phyloP scores from a whole-genome alignment of 495 filamentous ascomycete genomes.

The Penicillium daleae region DNA sequence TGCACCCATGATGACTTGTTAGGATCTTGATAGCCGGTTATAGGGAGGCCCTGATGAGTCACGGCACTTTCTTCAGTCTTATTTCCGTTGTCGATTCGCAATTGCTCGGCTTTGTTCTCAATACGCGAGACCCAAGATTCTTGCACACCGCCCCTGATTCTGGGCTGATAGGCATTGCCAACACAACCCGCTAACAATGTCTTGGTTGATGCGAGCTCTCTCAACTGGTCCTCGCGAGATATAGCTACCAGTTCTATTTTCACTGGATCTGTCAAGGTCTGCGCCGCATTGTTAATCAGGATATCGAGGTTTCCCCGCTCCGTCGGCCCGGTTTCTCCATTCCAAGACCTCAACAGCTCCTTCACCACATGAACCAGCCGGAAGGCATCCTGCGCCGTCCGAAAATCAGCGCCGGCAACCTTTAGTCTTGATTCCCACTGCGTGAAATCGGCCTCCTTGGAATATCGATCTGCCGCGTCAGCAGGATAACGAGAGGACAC shows the following conservation, averaged over 20 bases:
- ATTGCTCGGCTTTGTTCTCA: not conserved
- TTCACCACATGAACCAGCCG: conserved; percentile 37
- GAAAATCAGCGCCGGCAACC: conserved; percentile 52
- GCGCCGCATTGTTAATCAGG: conserved; percentile 55
- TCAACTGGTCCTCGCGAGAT: conserved; percentile 28
- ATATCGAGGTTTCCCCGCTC: conserved; percentile 35
- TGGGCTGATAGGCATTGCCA: not conserved
- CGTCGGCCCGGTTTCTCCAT: not conserved
- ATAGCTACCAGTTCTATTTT: conserved; percentile 42
- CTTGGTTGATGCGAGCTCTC: not conserved
- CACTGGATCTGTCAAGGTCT: conserved; percentile 51
- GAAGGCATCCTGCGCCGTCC: conserved; percentile 49
- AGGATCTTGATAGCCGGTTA: conserved; percentile 3
- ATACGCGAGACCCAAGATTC: not conserved
- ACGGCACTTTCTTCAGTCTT: not conserved
- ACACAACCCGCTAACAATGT: not conserved
- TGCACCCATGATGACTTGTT: conserved; percentile 50
- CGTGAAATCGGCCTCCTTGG: conserved; percentile 35
- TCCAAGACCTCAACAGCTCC: conserved; percentile 33
- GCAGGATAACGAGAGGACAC: conserved; percentile 50
- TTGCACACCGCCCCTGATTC: not conserved
- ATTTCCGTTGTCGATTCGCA: not conserved
- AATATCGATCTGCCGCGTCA: conserved; percentile 47
- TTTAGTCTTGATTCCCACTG: conserved; percentile 39
- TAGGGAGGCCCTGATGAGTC: not conserved